These are phyloP conservation scores for Pestalotiopsis sp. DNA, from an alignment of 2,329 filamentous ascomycete genomes.

Conservation along the genomic window DNA sequence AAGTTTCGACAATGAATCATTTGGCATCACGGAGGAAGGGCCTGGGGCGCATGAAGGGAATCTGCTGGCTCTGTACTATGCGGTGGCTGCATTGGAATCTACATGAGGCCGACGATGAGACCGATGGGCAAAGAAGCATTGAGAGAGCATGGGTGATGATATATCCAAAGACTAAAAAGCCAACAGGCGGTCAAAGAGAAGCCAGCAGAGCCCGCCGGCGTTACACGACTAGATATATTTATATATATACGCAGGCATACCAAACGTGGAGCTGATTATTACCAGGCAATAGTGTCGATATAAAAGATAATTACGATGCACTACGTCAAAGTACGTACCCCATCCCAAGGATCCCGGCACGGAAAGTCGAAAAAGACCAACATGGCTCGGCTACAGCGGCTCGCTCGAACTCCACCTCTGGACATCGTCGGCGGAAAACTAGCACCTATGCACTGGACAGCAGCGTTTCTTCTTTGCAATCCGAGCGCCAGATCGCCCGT, in stretches of 20 bases:
- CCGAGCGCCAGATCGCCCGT: neutral
- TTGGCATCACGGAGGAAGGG: neutral
- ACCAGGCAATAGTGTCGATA: neutral
- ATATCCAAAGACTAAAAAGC: neutral
- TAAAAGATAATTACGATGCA: neutral
- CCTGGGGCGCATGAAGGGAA: neutral
- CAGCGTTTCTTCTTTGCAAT: neutral
- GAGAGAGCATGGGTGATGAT: neutral
- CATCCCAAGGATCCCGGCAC: neutral
- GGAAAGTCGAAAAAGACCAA: neutral
- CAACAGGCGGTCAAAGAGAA: neutral
- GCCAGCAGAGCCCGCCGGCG: neutral
- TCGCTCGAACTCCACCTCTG: neutral
- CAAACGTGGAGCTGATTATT: neutral
- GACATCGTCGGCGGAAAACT: neutral
- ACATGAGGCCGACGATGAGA: neutral
- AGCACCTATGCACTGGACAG: neutral
- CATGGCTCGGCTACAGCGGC: neutral
- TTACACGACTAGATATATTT: neutral
- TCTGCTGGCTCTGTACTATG: neutral
- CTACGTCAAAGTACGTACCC: neutral
- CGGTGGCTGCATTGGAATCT: neutral
- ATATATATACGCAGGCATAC: neutral
- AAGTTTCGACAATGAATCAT: neutral
- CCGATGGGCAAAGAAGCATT: neutral